These are phyloP conservation scores for Prunus davidiana DNA, from an alignment of 306 rosid genomes.

Conservation along the genomic window DNA sequence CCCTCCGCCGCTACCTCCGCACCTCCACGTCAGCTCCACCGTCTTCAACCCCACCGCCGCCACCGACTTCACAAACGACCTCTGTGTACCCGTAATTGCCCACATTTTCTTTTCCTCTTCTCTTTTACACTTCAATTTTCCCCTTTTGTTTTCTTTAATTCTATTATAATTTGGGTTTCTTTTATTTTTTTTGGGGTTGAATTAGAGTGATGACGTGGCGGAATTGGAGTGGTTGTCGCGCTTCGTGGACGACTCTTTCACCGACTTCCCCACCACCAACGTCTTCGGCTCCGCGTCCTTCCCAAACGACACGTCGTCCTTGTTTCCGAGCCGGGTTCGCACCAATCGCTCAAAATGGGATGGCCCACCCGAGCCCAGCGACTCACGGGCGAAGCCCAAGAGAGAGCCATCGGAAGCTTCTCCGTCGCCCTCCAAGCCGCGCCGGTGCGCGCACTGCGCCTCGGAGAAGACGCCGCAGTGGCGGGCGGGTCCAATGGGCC, in stretches of 20 bases:
- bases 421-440: not conserved
- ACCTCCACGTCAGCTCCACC: not conserved
- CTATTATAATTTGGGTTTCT: not conserved
- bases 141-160: not conserved
- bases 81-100: conserved; percentile 33
- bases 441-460: conserved; percentile 56
- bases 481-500: conserved; percentile 70
- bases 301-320: conserved; percentile 29
- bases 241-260: conserved; percentile 61
- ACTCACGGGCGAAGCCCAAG: not conserved
- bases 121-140: not conserved
- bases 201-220: conserved; percentile 36
- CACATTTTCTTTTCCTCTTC: not conserved
- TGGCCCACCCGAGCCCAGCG: not conserved
- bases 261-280: conserved; percentile 18
- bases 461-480: conserved; percentile 68
- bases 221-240: conserved; percentile 70
- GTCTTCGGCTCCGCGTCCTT: not conserved
- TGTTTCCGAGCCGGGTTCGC: conserved; percentile 28
- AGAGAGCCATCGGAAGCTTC: conserved; percentile 4
- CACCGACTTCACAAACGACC: conserved; percentile 32
- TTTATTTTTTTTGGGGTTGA: not conserved
- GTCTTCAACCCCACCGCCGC: not conserved
- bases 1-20: not conserved
- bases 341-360: conserved; percentile 26